Conservation (phyloP, 371 early-diverging fungal genomes). For the Mucor sp. region DNA sequence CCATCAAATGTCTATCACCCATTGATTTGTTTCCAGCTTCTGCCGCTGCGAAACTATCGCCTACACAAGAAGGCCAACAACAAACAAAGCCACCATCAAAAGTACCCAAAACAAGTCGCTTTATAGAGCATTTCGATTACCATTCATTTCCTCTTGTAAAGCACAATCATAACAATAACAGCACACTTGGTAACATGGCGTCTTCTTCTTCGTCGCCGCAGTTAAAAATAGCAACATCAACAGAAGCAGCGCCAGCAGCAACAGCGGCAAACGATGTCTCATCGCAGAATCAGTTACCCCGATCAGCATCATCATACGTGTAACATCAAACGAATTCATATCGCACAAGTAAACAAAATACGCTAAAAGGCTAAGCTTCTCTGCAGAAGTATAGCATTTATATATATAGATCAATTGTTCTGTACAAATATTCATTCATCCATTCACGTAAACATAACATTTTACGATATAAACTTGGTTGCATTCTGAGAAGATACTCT, state of each 20-base stretch:
- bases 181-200: not conserved
- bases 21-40: not conserved
- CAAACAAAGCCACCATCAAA: not conserved
- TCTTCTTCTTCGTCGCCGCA: not conserved
- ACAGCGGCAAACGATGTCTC: not conserved
- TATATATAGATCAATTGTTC: no score
- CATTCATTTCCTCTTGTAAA: not conserved
- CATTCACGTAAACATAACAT: no score
- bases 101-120: not conserved
- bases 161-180: not conserved
- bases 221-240: not conserved
- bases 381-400: not conserved
- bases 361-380: not conserved
- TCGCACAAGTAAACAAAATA: not conserved
- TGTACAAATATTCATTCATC: no score
- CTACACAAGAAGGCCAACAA: not conserved
- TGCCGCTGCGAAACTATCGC: not conserved
- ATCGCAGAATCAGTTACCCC: not conserved
- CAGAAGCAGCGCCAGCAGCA: not conserved
- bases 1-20: constrained; percentile 6
- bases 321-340: not conserved
- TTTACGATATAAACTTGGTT: no score
- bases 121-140: constrained; percentile 14
- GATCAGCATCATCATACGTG: constrained; percentile 9
- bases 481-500: no score